These are phyloP conservation scores for Talaromyces rugulosus DNA, from an alignment of 2,329 filamentous ascomycete species.

Conservation along the genomic window DNA sequence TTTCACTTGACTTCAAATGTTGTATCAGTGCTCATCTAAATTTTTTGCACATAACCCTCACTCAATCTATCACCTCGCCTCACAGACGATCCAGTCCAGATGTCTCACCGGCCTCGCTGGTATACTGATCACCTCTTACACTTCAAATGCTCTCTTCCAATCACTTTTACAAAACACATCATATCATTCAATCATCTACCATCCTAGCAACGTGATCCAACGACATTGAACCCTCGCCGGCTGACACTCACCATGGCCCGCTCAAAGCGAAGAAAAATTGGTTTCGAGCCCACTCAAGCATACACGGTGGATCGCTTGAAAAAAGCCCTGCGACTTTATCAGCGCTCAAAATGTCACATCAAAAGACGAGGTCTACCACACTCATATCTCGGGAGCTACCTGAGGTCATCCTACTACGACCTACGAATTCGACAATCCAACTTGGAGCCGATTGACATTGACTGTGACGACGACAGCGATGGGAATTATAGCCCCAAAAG, in stretches of 20 bases:
- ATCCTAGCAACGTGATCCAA: neutral
- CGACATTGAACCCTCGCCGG: neutral
- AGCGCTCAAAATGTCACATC: conserved; percentile 8
- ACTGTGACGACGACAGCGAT: neutral
- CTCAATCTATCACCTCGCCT: too few relatives aligned
- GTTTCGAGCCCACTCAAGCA: neutral
- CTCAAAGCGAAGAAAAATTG: neutral
- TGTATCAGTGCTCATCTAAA: too few relatives aligned
- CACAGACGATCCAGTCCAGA: too few relatives aligned
- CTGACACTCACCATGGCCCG: neutral
- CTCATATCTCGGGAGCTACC: conserved; percentile 11
- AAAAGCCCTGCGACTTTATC: conserved; percentile 7
- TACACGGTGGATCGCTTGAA: conserved; percentile 9
- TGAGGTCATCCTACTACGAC: conserved; percentile 19
- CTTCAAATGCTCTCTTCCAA: too few relatives aligned
- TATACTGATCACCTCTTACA: too few relatives aligned
- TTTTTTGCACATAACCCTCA: too few relatives aligned
- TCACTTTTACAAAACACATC: neutral
- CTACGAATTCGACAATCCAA: conserved; percentile 13
- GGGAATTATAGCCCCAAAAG: neutral
- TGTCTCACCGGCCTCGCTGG: too few relatives aligned
- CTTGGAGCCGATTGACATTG: conserved; percentile 2
- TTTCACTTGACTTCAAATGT: too few relatives aligned
- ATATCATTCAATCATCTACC: neutral
- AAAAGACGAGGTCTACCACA: conserved; percentile 24